Evolutionary conservation across 805 yeast species (phyloP), one percentile per base, ranked within the genome.

Genomic region (Clavispora santaluciae): DNA sequence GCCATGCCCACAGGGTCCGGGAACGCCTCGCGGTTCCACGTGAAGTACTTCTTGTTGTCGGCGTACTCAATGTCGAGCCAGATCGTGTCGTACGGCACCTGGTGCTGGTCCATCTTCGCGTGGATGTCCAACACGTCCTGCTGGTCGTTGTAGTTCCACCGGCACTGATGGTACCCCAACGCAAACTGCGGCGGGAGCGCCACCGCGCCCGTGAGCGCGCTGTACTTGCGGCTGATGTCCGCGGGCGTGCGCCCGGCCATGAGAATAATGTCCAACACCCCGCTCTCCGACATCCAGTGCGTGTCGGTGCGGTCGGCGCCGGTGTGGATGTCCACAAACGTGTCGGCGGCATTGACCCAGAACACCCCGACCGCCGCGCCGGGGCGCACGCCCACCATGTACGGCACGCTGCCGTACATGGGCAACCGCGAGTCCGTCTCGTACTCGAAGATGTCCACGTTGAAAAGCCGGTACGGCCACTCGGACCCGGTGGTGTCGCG

Each of bases 51-150:
- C 60, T 85, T 88, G 17, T 75, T 68, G 46, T 86, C 91, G 0
- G 97, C 79, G 62, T 93, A 93, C 57, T 91, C 99, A 36, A 93
- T 77, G 61, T 93, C 98, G 29, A 93, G 73, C 99, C 99, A 93
- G 38, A 93, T 84, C 11, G 84, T 79, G 59, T 93, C 99, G 57
- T 81, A 86, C 2, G 98, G 97, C 43, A 93, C 79, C 33, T 70
- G 75, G 52, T 77, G 58, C 44, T 74, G 68, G 59, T 91, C 98
- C 74, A 93, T 83, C 41, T 78, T 72, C 2, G 70, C 58, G 48
- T 76, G 75, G 11, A 93, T 83, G 6, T 72, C 78, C n/a, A 88
- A 61, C 1, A 93, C 91, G 61, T 93, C 99, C 9, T 72, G 72
- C 56, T 86, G 90, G 52, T 85, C 90, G 57, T 87, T 86, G 64